Base-by-base conservation (phyloP, 129 eudicot genomes). In the Escallonia herrerae region DNA sequence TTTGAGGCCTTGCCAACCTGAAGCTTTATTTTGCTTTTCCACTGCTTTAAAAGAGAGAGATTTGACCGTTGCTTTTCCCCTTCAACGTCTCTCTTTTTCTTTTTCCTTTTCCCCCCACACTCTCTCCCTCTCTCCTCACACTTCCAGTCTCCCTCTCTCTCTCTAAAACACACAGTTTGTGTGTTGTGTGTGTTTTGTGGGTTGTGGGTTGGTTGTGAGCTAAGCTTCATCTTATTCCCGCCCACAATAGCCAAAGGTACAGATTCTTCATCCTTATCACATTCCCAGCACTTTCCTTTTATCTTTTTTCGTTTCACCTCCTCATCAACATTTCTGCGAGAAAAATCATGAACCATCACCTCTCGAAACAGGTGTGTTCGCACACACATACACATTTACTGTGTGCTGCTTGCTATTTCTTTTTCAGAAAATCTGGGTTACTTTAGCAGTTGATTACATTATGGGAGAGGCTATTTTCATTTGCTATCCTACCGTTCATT, bases 41-140 rank as follows among this genome's bases (percentile, higher is more conserved):
- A 22, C 33, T 22, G 33, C 33, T 22, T 22, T 22, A 22, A 22
- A 22, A 22, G 33, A 22, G 33, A 22, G 33, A 22, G 33, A 22
- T 80, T 86, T 80, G 89, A 86, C 95, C 95, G 95, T 86, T 86
- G 89, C 86, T 64, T 69, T 73, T 68, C 68, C 12, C 59, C 52
- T 64, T 75, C 59, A 77, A 77, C 77, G 74, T 61, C 78, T 72
- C 82, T 68, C 80, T 58, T 69, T 70, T 73, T 64, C 56, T 45
- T 12, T 64, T 44, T 12, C 15, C 46, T 45, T 7, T 40, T 48
- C 70, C 33, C 59, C 60, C 74, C 59, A n/a, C n/a, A n/a, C 72
- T 78, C 82, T 67, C 74, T 77, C 83, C 66, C 90, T 65, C 82
- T 64, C 77, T 72, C 74, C 50, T n/a, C n/a, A n/a, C n/a, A n/a